A percentile compares a stretch with the other conserved stretches of the same genome.
These are phyloP conservation scores for Fusarium aywerte DNA, from an alignment of 2,329 filamentous ascomycete genomes.

Conservation along the genomic window DNA sequence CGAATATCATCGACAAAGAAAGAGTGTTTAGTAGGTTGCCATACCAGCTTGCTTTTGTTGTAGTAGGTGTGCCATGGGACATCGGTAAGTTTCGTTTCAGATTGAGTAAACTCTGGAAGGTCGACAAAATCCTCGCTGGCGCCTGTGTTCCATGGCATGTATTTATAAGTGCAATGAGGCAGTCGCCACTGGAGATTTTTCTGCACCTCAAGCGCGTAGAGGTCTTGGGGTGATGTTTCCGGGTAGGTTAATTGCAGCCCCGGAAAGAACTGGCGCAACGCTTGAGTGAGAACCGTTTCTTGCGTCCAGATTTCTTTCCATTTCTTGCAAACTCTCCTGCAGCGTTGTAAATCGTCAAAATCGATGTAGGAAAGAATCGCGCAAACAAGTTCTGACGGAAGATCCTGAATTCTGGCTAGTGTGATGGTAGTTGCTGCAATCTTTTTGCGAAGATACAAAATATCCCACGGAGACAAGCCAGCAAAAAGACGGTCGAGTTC, in stretches of 20 bases:
- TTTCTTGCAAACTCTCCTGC: constrained; percentile 41
- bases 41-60: constrained; percentile 42
- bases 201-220: constrained; percentile 29
- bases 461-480: constrained; percentile 45
- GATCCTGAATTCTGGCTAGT: constrained; percentile 42
- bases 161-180: background rate
- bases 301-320: constrained; percentile 46
- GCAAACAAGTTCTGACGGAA: constrained; percentile 47
- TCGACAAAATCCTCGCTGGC: constrained; percentile 17
- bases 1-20: constrained; percentile 45
- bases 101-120: background rate
- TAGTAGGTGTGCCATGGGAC: constrained; percentile 34
- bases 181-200: constrained; percentile 30
- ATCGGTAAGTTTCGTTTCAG: background rate
- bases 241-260: constrained; percentile 41
- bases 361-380: constrained; percentile 37
- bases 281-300: constrained; percentile 26
- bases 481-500: constrained; percentile 43
- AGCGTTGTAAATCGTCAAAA: constrained; percentile 44
- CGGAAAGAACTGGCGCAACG: constrained; percentile 45
- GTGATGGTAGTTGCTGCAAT: constrained; percentile 26
- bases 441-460: constrained; percentile 42
- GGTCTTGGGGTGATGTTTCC: background rate
- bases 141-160: constrained; percentile 28
- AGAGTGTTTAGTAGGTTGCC: constrained; percentile 38